Evolutionary conservation across 2,329 filamentous ascomycete species (phyloP).

Genomic region (Claviceps sp.): DNA sequence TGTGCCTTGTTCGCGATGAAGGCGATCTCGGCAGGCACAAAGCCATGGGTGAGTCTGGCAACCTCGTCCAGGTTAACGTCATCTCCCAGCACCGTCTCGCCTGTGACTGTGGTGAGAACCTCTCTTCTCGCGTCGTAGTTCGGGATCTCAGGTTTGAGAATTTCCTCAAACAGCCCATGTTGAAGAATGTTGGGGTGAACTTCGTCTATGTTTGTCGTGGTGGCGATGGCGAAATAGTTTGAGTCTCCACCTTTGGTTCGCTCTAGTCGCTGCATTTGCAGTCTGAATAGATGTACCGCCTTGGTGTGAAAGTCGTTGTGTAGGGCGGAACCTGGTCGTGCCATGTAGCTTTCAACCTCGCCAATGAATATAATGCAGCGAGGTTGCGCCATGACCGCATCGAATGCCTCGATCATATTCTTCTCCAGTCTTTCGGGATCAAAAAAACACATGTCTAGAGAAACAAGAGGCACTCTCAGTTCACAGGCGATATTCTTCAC

Average conservation of each 20-base stretch:
- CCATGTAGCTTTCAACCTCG: slow-evolving; percentile 73
- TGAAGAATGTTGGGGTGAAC: slow-evolving; percentile 66
- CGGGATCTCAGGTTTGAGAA: slow-evolving; percentile 79
- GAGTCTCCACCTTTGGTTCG: slow-evolving; percentile 57
- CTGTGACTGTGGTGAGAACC: slow-evolving; percentile 63
- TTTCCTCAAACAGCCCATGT: slow-evolving; percentile 66
- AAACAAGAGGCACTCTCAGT: slow-evolving; percentile 60
- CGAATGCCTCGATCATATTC: slow-evolving; percentile 30
- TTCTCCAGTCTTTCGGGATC: slow-evolving; percentile 27
- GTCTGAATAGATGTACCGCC: slow-evolving; percentile 69
- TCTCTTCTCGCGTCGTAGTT: slow-evolving; percentile 63
- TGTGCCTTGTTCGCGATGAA: slow-evolving; percentile 39
- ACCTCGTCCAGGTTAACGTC: slow-evolving; percentile 63
- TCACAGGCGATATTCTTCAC: slow-evolving; percentile 60
- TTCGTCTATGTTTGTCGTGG: slow-evolving; percentile 78
- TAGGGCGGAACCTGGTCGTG: slow-evolving; percentile 62
- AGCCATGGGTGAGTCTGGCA: slow-evolving; percentile 79
- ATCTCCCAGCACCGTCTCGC: slow-evolving; percentile 47
- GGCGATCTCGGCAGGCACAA: slow-evolving; percentile 80
- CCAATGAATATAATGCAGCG: slow-evolving; percentile 88
- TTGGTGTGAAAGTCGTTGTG: slow-evolving; percentile 83
- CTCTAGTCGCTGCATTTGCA: slow-evolving; percentile 71
- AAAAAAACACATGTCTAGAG: slow-evolving; percentile 24
- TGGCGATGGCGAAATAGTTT: slow-evolving; percentile 78
- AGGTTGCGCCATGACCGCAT: slow-evolving; percentile 73